Evolutionary conservation across 148 eudicot species (phyloP), one percentile per base, ranked within the genome.

Genomic region (Dysphania ambrosioides): DNA sequence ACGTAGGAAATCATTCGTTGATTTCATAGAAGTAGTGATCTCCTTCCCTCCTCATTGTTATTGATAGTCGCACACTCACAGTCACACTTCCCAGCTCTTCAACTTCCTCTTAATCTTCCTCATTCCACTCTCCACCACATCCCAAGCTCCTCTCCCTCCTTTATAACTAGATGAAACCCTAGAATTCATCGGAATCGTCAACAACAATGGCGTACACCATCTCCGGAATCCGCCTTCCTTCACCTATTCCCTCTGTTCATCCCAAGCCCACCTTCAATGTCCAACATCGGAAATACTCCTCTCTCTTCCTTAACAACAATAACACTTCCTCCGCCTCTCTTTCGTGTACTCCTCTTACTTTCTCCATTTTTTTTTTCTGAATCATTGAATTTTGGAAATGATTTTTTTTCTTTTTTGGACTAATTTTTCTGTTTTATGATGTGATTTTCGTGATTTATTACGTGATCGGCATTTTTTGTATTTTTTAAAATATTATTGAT

Each of bases 171-270:
- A 51, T 26, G 31, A 75, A 70, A 70, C 72, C 79, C 72, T 72
- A 66, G n/a, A 53, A 57, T 0, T 15, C 40, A 27, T 36, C 38
- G 53, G 42, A 6, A 23, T n/a, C 24, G n/a, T n/a, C n/a, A n/a
- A n/a, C n/a, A 64, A 72, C 56, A 71, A 91, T 92, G 97, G 94
- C 78, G 71, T 85, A 84, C 71, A 82, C 94, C 21, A 76, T 89
- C 0, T 74, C 94, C 32, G 97, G 92, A n/a, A 81, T 88, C 75
- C 83, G 94, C 8, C 84, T 87, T 70, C 38, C 90, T 47, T 13
- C 21, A 13, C 74, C 78, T 70, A 81, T 47, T 64, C 76, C 90
- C 44, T 85, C 84, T 26, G n/a, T 79, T 47, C 64, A 73, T 71
- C 80, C 70, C 72, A 82, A 72, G 61, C 81, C 85, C 34, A 82